Conservation (phyloP, 2,329 filamentous ascomycete genomes). For the Pestalotiopsis fici region DNA sequence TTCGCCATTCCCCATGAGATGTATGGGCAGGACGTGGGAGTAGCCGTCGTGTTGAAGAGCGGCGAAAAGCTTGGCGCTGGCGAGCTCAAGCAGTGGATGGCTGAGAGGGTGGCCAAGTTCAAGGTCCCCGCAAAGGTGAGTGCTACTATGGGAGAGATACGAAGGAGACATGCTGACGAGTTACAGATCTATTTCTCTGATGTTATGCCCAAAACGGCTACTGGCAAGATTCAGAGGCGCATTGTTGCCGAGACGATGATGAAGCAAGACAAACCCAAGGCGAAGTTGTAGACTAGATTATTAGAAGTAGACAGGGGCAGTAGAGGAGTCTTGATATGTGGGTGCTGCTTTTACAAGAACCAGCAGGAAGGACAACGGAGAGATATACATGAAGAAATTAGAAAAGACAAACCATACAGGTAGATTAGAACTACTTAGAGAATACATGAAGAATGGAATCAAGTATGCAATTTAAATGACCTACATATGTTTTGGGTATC, state of each 20-base stretch:
- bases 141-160: constrained; percentile 5
- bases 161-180: not conserved
- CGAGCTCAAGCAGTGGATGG: constrained; percentile 69
- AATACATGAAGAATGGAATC: not conserved
- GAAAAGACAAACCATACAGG: not conserved
- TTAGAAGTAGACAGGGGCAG: not conserved
- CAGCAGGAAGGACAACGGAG: not conserved
- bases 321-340: not conserved
- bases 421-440: not conserved
- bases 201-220: constrained; percentile 89
- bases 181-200: constrained; percentile 77
- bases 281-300: constrained; percentile 47
- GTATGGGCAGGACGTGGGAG: constrained; percentile 80
- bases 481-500: constrained; percentile 4
- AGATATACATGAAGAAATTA: not conserved
- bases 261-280: constrained; percentile 61
- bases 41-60: constrained; percentile 73
- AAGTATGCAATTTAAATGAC: not conserved
- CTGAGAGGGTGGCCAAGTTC: constrained; percentile 74
- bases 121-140: constrained; percentile 81
- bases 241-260: constrained; percentile 87
- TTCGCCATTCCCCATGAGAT: constrained; percentile 82
- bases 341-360: not conserved
- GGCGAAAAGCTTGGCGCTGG: constrained; percentile 57
- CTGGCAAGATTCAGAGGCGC: constrained; percentile 82